Conservation (phyloP, 768 basidiomycete genomes). For the Suillus discolor region DNA sequence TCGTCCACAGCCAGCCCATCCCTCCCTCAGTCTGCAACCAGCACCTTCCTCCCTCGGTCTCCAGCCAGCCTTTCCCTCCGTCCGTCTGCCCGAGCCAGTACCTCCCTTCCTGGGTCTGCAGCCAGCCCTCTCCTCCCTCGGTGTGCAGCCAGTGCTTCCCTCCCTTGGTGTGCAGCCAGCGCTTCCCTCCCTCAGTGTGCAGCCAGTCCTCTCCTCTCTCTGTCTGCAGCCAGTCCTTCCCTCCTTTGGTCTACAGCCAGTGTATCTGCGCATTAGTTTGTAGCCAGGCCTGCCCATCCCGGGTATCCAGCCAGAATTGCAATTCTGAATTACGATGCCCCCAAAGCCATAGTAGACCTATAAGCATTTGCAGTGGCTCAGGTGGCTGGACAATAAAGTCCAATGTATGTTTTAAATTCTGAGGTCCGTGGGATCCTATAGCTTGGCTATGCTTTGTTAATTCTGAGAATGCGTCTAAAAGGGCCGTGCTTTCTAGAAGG, state of each 20-base stretch:
- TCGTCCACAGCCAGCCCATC: too few species aligned
- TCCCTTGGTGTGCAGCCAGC: too few species aligned
- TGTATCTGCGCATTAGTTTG: too few species aligned
- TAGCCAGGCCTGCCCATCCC: not conserved
- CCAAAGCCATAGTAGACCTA: not conserved
- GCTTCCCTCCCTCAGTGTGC: fast-evolving
- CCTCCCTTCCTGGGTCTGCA: too few species aligned
- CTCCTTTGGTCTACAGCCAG: too few species aligned
- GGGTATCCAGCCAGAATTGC: not conserved
- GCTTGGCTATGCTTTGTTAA: not conserved
- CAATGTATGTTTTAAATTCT: not conserved
- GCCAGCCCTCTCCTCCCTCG: too few species aligned
- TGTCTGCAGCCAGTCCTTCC: too few species aligned
- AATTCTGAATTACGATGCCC: not conserved
- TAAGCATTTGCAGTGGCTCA: not conserved
- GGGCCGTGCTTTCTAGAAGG: not conserved
- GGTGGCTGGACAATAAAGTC: not conserved
- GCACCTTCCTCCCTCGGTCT: too few species aligned
- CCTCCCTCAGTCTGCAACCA: too few species aligned
- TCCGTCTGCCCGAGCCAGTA: fast-evolving
- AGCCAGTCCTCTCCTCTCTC: too few species aligned
- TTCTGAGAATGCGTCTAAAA: not conserved
- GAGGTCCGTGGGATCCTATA: not conserved
- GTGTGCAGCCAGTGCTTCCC: too few species aligned
- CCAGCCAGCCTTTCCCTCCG: too few species aligned